Conservation (phyloP, 768 basidiomycete genomes). For the Infundibulicybe gibba region DNA sequence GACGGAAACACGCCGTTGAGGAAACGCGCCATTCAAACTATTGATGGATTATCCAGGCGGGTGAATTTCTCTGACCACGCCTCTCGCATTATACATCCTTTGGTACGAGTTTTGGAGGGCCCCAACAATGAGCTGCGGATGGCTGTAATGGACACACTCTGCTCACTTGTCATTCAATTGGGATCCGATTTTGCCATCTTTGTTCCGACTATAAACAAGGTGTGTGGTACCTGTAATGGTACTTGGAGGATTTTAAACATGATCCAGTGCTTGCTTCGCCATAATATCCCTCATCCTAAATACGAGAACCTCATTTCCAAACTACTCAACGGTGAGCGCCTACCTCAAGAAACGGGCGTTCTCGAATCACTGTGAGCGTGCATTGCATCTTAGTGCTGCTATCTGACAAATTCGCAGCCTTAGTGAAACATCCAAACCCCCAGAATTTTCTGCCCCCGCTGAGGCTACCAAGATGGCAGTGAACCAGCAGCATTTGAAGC, state of each 20-base stretch:
- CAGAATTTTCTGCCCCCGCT: slow-evolving; percentile 78
- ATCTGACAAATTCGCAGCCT: slow-evolving; percentile 24
- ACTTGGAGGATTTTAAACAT: slow-evolving; percentile 3
- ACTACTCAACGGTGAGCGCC: slow-evolving; percentile 85
- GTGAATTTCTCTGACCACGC: slow-evolving; percentile 99
- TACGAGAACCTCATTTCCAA: slow-evolving; percentile 90
- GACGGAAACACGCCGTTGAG: slow-evolving; percentile 74
- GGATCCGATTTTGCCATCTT: slow-evolving; percentile 98
- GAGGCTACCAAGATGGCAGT: slow-evolving; percentile 89
- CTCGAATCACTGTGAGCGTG: slow-evolving; percentile 59
- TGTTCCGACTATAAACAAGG: slow-evolving; percentile 96
- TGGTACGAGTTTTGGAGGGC: slow-evolving; percentile 79
- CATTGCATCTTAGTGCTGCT: neutral
- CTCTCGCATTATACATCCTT: slow-evolving; percentile 93
- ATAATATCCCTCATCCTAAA: slow-evolving; percentile 72
- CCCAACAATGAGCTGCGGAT: slow-evolving; percentile 76
- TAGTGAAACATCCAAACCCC: slow-evolving; percentile 56
- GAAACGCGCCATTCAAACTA: slow-evolving; percentile 86
- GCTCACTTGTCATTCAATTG: slow-evolving; percentile 88
- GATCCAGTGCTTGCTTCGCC: slow-evolving; percentile 65
- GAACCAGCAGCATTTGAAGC: slow-evolving; percentile 95
- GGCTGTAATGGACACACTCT: slow-evolving; percentile 90
- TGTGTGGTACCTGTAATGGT: slow-evolving; percentile 16
- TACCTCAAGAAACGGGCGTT: slow-evolving; percentile 81
- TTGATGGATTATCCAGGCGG: slow-evolving; percentile 84